Percentiles rank a stretch among this genome's conserved stretches.
These are phyloP conservation scores for Aureobasidium sp. DNA, from an alignment of 2,329 filamentous ascomycete species.

Conservation along the genomic window DNA sequence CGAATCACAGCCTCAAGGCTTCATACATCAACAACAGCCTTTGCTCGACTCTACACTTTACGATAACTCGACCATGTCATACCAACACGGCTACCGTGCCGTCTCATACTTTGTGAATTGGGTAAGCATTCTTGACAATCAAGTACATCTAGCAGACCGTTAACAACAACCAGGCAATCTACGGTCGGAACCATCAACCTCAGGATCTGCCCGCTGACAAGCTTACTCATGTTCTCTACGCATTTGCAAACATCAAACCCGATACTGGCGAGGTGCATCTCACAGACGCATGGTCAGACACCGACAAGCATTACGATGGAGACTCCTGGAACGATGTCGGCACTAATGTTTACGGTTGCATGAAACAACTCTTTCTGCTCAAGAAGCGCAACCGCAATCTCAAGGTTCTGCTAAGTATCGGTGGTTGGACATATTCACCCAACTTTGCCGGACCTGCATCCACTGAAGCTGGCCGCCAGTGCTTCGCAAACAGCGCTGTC, in stretches of 20 bases:
- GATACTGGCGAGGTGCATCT: constrained; percentile 72
- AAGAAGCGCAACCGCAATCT: constrained; percentile 70
- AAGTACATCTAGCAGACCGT: background rate
- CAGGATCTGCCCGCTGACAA: constrained; percentile 72
- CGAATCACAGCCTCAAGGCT: background rate
- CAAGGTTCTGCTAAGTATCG: constrained; percentile 74
- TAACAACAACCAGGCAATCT: constrained; percentile 56
- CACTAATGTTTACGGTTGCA: constrained; percentile 64
- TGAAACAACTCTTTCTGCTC: constrained; percentile 67
- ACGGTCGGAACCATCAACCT: constrained; percentile 74
- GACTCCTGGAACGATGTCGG: constrained; percentile 60
- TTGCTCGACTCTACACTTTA: background rate
- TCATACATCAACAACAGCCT: background rate
- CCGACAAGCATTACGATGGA: constrained; percentile 57
- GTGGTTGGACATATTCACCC: constrained; percentile 69
- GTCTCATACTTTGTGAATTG: constrained; percentile 71
- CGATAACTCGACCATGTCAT: background rate
- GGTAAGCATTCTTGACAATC: constrained; percentile 22
- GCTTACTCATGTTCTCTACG: constrained; percentile 81
- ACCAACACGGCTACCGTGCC: constrained; percentile 47
- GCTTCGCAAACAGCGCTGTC: constrained; percentile 64
- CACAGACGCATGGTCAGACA: constrained; percentile 60
- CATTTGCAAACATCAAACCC: constrained; percentile 77
- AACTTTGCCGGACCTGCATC: constrained; percentile 67
- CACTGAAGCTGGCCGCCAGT: constrained; percentile 50